Conservation (phyloP, 1,139 yeast species). For the Diutina catenulata region DNA sequence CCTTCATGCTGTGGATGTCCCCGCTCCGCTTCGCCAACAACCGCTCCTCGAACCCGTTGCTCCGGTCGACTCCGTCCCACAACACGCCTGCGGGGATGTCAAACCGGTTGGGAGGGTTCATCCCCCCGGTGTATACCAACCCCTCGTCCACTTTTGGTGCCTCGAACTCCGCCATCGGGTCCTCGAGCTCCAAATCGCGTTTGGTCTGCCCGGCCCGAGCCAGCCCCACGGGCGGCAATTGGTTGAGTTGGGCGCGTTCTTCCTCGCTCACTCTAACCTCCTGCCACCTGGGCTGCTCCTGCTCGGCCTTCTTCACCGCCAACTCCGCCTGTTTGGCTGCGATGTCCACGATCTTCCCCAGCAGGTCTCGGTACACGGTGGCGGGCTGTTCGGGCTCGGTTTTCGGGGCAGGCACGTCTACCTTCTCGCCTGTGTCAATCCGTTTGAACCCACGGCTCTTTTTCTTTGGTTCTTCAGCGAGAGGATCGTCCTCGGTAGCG, state of each 20-base stretch:
- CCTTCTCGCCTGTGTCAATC: constrained; percentile 20
- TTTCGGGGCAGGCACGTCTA: constrained; percentile 6
- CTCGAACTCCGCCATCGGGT: constrained; percentile 3
- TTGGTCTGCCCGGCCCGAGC: neutral
- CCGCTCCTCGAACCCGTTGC: constrained; percentile 76
- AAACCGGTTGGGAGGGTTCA: constrained; percentile 60
- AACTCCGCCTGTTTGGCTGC: constrained; percentile 18
- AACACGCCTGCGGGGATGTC: constrained; percentile 65
- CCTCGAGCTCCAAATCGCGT: neutral
- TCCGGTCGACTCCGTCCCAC: constrained; percentile 92
- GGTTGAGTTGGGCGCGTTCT: neutral
- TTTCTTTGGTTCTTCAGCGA: constrained; percentile 5
- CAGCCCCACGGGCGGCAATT: neutral
- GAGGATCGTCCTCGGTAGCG: constrained; percentile 16
- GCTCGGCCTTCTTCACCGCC: constrained; percentile 16
- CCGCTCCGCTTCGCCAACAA: constrained; percentile 49
- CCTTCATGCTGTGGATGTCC: constrained; percentile 8
- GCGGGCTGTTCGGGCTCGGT: constrained; percentile 12
- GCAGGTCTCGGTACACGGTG: constrained; percentile 50
- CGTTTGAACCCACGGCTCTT: constrained; percentile 23
- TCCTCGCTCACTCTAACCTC: constrained; percentile 29
- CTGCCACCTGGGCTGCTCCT: constrained; percentile 12
- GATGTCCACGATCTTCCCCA: constrained; percentile 40
- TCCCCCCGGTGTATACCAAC: constrained; percentile 30
- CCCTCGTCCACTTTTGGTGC: neutral